A percentile compares a stretch with the other conserved stretches of the same genome.
These are phyloP conservation scores for Paramecium pentaurelia DNA, from an alignment of 73 alveolate genomes.

Conservation along the genomic window DNA sequence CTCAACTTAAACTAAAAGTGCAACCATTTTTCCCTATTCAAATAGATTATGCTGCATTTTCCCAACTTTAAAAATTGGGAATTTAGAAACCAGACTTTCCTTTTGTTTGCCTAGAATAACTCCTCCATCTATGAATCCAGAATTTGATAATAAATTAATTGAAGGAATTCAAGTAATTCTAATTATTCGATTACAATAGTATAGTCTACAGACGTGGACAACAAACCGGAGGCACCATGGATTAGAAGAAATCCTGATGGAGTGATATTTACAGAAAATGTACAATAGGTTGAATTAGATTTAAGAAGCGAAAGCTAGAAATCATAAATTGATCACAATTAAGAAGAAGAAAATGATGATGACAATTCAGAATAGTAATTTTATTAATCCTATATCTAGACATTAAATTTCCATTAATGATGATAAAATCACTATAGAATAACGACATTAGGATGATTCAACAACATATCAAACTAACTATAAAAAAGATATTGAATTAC, in stretches of 20 bases:
- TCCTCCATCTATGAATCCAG: slow-evolving; percentile 53
- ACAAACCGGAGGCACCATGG: slow-evolving; percentile 57
- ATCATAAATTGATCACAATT: neutral
- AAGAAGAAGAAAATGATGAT: neutral
- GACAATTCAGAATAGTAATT: neutral
- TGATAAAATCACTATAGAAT: neutral
- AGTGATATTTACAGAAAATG: slow-evolving; percentile 41
- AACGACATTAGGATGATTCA: slow-evolving; percentile 9
- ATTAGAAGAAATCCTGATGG: slow-evolving; percentile 38
- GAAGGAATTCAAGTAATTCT: slow-evolving; percentile 20
- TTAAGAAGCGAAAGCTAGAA: slow-evolving; percentile 28
- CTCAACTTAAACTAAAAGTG: neutral
- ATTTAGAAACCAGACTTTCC: neutral
- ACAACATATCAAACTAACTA: slow-evolving; percentile 2
- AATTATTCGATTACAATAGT: slow-evolving; percentile 33
- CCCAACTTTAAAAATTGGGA: slow-evolving; percentile 39
- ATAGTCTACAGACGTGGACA: slow-evolving; percentile 37
- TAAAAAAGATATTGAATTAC: slow-evolving; percentile 32
- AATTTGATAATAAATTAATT: slow-evolving; percentile 13
- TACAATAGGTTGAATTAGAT: slow-evolving; percentile 16
- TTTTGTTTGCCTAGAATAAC: slow-evolving; percentile 33
- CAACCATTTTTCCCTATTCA: slow-evolving; percentile 30
- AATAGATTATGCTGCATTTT: slow-evolving; percentile 57
- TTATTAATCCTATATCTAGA: neutral
- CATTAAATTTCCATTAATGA: neutral